Percentiles rank a stretch among this genome's conserved stretches.
These are phyloP conservation scores for Coniferiporia weirii DNA, from an alignment of 1,284 basidiomycete genomes.

Conservation along the genomic window DNA sequence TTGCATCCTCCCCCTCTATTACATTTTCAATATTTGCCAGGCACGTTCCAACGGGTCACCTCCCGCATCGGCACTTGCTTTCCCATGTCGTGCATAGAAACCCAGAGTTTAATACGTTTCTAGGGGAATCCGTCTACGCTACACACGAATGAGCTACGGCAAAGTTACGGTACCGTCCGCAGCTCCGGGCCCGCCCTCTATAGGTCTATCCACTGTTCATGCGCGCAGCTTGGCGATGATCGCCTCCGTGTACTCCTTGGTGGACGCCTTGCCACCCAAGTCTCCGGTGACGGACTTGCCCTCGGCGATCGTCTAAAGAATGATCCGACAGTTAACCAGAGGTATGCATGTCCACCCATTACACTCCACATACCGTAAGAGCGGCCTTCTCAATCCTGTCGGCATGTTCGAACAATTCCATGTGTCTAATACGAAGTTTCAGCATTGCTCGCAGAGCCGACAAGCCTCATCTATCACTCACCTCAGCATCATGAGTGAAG, in stretches of 20 bases:
- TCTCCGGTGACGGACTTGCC: constrained; percentile 91
- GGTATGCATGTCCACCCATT: constrained; percentile 15
- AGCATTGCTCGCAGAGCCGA: constrained; percentile 21
- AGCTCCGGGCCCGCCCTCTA: background rate
- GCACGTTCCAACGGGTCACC: no score
- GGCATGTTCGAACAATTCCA: constrained; percentile 86
- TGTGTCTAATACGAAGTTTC: constrained; percentile 60
- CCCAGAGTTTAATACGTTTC: background rate
- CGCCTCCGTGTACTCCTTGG: constrained; percentile 81
- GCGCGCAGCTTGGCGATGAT: constrained; percentile 70
- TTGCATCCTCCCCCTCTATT: background rate
- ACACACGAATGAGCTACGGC: background rate
- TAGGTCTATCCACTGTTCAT: background rate
- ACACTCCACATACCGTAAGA: constrained; percentile 56
- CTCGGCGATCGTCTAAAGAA: constrained; percentile 83
- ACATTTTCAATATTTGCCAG: background rate
- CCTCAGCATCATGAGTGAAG: constrained; percentile 96
- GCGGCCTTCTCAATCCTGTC: constrained; percentile 90
- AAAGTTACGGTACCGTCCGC: background rate
- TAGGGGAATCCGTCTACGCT: background rate
- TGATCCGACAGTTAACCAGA: background rate
- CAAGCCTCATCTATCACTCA: constrained; percentile 31
- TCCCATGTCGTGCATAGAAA: no score
- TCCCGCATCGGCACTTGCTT: no score
- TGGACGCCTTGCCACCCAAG: constrained; percentile 86